Evolutionary conservation across 192 early-diverging fungal genomes (phyloP).

Genomic region (Entrophospora sp.): DNA sequence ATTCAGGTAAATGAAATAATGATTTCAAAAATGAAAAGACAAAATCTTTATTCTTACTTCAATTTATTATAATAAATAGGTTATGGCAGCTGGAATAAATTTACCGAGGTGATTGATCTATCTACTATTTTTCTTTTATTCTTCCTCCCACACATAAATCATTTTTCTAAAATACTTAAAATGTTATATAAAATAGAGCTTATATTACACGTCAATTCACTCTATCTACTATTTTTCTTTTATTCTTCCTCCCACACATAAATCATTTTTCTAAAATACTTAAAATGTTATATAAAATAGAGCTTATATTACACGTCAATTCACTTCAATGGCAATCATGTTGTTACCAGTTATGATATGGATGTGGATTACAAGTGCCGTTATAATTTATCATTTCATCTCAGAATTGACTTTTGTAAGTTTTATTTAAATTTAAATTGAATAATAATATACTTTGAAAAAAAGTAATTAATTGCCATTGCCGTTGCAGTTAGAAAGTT

Average conservation of each 20-base stretch:
- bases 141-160: neutral
- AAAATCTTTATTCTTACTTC: neutral
- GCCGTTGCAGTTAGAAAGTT: conserved; percentile 45
- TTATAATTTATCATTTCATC: conserved; percentile 50
- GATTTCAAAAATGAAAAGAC: neutral
- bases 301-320: conserved; percentile 62
- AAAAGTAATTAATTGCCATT: neutral
- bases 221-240: neutral
- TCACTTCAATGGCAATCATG: conserved; percentile 52
- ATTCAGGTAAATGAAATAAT: conserved; percentile 41
- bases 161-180: neutral
- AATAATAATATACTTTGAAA: neutral
- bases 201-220: conserved; percentile 68
- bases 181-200: conserved; percentile 30
- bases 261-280: neutral
- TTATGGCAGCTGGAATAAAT: conserved; percentile 74
- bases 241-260: neutral
- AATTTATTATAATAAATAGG: conserved; percentile 20
- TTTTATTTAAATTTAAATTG: neutral
- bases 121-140: neutral
- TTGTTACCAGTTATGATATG: conserved; percentile 70
- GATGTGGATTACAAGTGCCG: conserved; percentile 70
- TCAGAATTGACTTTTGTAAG: conserved; percentile 43
- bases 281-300: conserved; percentile 20
- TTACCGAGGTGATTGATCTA: conserved; percentile 39